Evolutionary conservation across 2,329 filamentous ascomycete genomes (phyloP).

Genomic region (Beauveria bassiana): DNA sequence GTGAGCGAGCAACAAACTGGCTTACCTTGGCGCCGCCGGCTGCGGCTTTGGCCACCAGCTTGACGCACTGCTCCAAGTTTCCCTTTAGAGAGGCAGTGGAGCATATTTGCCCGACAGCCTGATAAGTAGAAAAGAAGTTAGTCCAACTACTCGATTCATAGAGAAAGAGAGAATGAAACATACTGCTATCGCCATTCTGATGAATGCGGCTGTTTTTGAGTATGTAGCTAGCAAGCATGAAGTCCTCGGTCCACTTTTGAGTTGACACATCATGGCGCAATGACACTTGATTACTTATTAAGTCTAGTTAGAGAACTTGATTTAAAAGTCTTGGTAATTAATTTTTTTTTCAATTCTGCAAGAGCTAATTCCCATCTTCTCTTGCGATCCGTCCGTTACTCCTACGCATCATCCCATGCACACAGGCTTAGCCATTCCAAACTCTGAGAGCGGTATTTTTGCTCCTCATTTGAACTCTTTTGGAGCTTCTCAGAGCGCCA

Average conservation of each 20-base stretch:
- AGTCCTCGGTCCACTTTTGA: constrained; percentile 4
- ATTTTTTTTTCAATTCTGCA: background rate
- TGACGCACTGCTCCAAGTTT: constrained; percentile 73
- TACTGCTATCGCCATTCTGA: constrained; percentile 24
- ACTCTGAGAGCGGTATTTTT: background rate
- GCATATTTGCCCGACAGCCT: constrained; percentile 88
- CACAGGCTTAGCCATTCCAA: background rate
- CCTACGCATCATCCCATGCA: background rate
- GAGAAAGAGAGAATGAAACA: background rate
- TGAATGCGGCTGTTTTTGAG: background rate
- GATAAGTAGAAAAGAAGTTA: background rate
- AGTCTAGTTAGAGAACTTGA: no score
- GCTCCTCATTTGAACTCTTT: background rate
- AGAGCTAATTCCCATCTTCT: constrained; percentile 2
- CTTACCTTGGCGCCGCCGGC: constrained; percentile 68
- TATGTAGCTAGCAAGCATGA: constrained; percentile 5
- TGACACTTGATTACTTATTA: background rate
- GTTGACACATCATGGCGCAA: background rate
- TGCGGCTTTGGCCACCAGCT: constrained; percentile 64
- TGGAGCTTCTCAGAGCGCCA: background rate
- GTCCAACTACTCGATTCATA: background rate
- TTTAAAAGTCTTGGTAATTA: background rate
- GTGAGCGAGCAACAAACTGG: background rate
- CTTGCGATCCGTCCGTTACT: constrained; percentile 5
- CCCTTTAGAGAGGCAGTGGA: constrained; percentile 69